Conservation (phyloP, 176 grass and related monocot species). For the Saccharum officinarum region DNA sequence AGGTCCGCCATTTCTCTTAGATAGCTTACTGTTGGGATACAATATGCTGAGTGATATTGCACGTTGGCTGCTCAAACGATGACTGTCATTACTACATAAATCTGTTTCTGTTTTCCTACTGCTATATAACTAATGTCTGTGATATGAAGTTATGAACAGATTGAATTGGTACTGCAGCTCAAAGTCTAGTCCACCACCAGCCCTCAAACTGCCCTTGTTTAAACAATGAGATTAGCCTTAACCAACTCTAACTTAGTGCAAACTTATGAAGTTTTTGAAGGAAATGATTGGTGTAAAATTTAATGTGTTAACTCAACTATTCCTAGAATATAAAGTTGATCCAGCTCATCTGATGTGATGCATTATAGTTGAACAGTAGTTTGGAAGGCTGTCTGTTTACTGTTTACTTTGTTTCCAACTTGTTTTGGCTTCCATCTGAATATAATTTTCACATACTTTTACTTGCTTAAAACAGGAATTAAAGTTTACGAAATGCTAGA, state of each 20-base stretch:
- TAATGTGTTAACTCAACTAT: background rate
- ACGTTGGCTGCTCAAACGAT: background rate
- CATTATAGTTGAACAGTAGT: background rate
- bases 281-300: too few relatives aligned
- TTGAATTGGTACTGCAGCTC: background rate
- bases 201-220: background rate
- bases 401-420: constrained; percentile 10
- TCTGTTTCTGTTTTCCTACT: background rate
- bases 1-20: constrained; percentile 49
- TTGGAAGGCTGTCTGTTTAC: background rate
- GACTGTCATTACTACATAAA: background rate
- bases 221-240: background rate
- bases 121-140: background rate
- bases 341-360: background rate
- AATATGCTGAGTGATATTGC: background rate
- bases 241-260: background rate
- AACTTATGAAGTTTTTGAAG: background rate
- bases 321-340: background rate
- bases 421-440: constrained; percentile 14
- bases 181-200: background rate
- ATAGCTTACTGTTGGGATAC: background rate
- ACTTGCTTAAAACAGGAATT: constrained; percentile 54
- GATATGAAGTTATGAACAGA: background rate
- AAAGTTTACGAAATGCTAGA: constrained; percentile 91
- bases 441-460: background rate